These are phyloP conservation scores for Gonapodya sp. DNA, from an alignment of 192 early-diverging fungal species.

Conservation along the genomic window DNA sequence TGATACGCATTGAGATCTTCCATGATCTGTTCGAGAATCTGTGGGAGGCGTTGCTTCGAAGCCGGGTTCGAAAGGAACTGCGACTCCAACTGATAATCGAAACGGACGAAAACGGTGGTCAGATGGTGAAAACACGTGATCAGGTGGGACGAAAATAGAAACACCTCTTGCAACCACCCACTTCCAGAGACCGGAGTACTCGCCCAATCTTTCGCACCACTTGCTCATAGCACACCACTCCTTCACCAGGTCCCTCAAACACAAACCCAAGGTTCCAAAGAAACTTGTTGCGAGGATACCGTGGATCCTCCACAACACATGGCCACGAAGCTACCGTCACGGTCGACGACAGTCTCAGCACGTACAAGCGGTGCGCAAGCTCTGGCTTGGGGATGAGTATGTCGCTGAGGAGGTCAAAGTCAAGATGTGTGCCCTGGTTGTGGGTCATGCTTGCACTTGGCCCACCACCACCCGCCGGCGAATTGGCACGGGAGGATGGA, in stretches of 20 bases:
- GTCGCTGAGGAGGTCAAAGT: conserved; percentile 70
- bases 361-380: conserved; percentile 53
- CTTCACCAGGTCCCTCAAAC: conserved; percentile 71
- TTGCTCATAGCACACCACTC: conserved; percentile 69
- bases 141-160: conserved; percentile 18
- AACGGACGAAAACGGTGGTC: conserved; percentile 15
- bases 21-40: conserved; percentile 72
- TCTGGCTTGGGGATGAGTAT: conserved; percentile 77
- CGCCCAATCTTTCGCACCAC: conserved; percentile 80
- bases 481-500: neutral
- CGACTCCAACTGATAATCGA: conserved; percentile 41
- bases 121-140: conserved; percentile 18
- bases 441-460: neutral
- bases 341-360: conserved; percentile 59
- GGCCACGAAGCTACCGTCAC: conserved; percentile 56
- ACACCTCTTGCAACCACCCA: conserved; percentile 21
- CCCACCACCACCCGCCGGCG: neutral
- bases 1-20: conserved; percentile 79
- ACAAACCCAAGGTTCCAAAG: conserved; percentile 94
- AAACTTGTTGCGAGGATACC: conserved; percentile 70
- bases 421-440: conserved; percentile 7
- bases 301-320: conserved; percentile 56
- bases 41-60: conserved; percentile 43
- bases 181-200: conserved; percentile 71
- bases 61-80: conserved; percentile 39